Conservation (phyloP, 2,329 filamentous ascomycete genomes). For the Claviceps spartinae region DNA sequence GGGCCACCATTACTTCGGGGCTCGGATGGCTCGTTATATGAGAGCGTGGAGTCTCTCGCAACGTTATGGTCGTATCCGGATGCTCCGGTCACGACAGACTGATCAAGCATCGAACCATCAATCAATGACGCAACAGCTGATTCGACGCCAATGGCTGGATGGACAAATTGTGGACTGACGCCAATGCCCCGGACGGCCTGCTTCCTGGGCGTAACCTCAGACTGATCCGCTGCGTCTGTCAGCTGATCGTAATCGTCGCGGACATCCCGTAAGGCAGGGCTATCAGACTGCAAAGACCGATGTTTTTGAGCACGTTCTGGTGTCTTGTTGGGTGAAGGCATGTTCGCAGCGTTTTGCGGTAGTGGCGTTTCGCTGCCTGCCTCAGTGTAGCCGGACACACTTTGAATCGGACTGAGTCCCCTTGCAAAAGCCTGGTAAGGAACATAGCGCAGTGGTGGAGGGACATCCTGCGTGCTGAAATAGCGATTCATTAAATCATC, state of each 20-base stretch:
- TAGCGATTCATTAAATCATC: constrained; percentile 31
- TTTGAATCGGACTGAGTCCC: constrained; percentile 78
- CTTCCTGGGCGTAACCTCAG: constrained; percentile 47
- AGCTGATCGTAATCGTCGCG: constrained; percentile 39
- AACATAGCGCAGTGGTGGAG: constrained; percentile 50
- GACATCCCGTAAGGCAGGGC: constrained; percentile 26
- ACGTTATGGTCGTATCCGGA: constrained; percentile 36
- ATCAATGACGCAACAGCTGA: constrained; percentile 80
- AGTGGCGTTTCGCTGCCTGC: constrained; percentile 45
- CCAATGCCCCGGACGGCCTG: constrained; percentile 59
- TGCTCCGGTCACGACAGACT: constrained; percentile 53
- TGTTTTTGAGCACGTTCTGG: constrained; percentile 20
- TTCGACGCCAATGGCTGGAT: constrained; percentile 61
- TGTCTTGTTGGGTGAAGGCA: constrained; percentile 41
- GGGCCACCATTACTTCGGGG: constrained; percentile 20
- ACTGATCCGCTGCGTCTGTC: constrained; percentile 42
- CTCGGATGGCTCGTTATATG: constrained; percentile 19
- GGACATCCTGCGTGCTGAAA: constrained; percentile 48
- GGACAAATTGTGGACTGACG: constrained; percentile 64
- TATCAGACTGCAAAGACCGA: constrained; percentile 21
- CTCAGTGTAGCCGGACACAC: constrained; percentile 75
- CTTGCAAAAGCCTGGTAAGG: constrained; percentile 56
- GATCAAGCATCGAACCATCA: constrained; percentile 56
- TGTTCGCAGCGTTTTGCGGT: constrained; percentile 43
- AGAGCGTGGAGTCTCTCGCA: constrained; percentile 24